Conservation (phyloP, 2,329 filamentous ascomycete genomes). For the Xylaria digitata region DNA sequence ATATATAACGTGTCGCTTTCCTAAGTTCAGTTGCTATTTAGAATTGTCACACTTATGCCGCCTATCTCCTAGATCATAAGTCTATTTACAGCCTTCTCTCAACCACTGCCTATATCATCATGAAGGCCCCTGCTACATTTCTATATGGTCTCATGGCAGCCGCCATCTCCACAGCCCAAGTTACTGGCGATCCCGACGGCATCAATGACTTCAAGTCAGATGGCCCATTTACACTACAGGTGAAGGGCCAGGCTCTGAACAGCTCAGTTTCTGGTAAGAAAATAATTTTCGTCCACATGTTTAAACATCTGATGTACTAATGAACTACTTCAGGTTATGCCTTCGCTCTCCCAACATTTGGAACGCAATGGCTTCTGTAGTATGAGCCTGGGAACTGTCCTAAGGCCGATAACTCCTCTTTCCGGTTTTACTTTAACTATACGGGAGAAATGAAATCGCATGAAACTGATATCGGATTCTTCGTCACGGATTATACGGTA, state of each 20-base stretch:
- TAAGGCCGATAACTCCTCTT: slow-evolving; percentile 9
- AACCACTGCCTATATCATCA: neutral
- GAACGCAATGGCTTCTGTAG: neutral
- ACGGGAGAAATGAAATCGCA: slow-evolving; percentile 9
- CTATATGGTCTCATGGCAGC: neutral
- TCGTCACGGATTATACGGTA: slow-evolving; percentile 9
- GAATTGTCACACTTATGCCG: neutral
- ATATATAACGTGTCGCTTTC: too few species aligned
- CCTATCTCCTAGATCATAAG: neutral
- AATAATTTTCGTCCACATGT: neutral
- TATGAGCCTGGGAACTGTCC: neutral
- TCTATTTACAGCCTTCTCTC: neutral
- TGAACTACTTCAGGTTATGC: neutral
- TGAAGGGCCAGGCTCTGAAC: slow-evolving; percentile 11
- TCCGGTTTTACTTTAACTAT: slow-evolving; percentile 21
- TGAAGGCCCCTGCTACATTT: neutral
- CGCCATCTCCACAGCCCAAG: neutral
- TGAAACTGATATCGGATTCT: slow-evolving; percentile 1
- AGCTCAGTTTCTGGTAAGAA: slow-evolving; percentile 26
- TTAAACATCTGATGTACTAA: too few species aligned
- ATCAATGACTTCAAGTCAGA: slow-evolving; percentile 8
- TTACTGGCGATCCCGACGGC: neutral
- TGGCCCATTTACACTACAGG: slow-evolving; percentile 25
- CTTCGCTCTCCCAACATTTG: too few species aligned
- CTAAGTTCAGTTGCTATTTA: neutral